These are phyloP conservation scores for Umbelopsis sp. DNA, from an alignment of 192 early-diverging fungal species.

Conservation along the genomic window DNA sequence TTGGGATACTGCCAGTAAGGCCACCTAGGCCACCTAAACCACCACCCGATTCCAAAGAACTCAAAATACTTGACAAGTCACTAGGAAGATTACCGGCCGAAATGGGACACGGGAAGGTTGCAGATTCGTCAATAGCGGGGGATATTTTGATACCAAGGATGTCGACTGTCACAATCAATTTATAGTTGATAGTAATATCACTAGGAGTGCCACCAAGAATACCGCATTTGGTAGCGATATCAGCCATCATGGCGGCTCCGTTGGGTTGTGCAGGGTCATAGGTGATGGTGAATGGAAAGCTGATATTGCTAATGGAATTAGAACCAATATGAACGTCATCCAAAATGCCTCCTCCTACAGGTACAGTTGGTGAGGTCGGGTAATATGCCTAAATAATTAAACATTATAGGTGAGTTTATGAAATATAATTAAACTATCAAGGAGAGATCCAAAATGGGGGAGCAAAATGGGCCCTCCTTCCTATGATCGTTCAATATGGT, in stretches of 20 bases:
- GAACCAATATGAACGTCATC: conserved; percentile 41
- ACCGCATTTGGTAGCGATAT: conserved; percentile 50
- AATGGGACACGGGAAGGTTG: conserved; percentile 30
- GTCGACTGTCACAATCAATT: conserved; percentile 20
- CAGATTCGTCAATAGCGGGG: conserved; percentile 22
- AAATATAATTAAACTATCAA: background rate
- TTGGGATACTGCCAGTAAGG: background rate
- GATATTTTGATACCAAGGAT: conserved; percentile 36
- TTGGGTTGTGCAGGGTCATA: conserved; percentile 37
- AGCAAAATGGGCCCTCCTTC: no score
- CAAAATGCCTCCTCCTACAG: conserved; percentile 51
- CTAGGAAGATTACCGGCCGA: conserved; percentile 3
- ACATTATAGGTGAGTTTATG: no score
- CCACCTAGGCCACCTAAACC: background rate
- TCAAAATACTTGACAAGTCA: background rate
- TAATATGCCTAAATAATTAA: conserved; percentile 51
- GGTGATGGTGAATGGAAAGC: conserved; percentile 46
- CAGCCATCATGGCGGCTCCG: conserved; percentile 37
- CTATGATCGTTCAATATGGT: background rate
- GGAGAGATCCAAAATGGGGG: background rate
- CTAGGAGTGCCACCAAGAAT: conserved; percentile 15
- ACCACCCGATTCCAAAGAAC: background rate
- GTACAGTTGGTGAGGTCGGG: conserved; percentile 37
- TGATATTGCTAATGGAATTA: conserved; percentile 39
- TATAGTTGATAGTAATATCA: conserved; percentile 29